These are phyloP conservation scores for Martiniozyma abietophila DNA, from an alignment of 805 yeast species.

Conservation along the genomic window DNA sequence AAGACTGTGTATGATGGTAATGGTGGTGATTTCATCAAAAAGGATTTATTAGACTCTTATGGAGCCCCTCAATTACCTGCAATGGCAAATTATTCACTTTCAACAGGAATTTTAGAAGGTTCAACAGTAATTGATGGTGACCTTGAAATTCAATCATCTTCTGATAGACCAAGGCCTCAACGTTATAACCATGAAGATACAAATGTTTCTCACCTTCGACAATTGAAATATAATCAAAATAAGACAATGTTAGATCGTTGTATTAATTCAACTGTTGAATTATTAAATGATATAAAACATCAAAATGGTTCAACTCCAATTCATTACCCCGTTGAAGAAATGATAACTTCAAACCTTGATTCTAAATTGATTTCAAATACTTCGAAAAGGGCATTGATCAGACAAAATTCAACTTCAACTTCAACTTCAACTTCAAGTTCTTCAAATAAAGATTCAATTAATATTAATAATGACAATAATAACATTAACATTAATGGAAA, in stretches of 20 bases:
- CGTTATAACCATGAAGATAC: slow-evolving; percentile 5
- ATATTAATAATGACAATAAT: background rate
- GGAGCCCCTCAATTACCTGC: slow-evolving; percentile 9
- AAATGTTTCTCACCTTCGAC: slow-evolving; percentile 25
- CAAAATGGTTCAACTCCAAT: slow-evolving; percentile 58
- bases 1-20: slow-evolving; percentile 7
- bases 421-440: too few relatives aligned
- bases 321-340: slow-evolving; percentile 42
- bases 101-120: slow-evolving; percentile 20
- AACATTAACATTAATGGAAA: background rate
- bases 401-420: slow-evolving; percentile 36
- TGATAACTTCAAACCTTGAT: slow-evolving; percentile 13
- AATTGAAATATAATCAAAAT: slow-evolving; percentile 68
- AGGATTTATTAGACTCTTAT: background rate
- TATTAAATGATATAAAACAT: slow-evolving; percentile 39
- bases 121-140: slow-evolving; percentile 21
- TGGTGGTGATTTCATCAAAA: background rate
- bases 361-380: slow-evolving; percentile 35
- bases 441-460: background rate
- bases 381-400: slow-evolving; percentile 44
- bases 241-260: slow-evolving; percentile 54
- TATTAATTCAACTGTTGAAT: slow-evolving; percentile 42
- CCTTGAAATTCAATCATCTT: background rate
- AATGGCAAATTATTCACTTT: slow-evolving; percentile 16
- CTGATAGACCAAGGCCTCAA: background rate